Percentiles rank a stretch among this genome's conserved stretches.
phyloP scores from a whole-genome alignment of 2,329 filamentous ascomycete genomes.

The Stromatinia cepivora region DNA sequence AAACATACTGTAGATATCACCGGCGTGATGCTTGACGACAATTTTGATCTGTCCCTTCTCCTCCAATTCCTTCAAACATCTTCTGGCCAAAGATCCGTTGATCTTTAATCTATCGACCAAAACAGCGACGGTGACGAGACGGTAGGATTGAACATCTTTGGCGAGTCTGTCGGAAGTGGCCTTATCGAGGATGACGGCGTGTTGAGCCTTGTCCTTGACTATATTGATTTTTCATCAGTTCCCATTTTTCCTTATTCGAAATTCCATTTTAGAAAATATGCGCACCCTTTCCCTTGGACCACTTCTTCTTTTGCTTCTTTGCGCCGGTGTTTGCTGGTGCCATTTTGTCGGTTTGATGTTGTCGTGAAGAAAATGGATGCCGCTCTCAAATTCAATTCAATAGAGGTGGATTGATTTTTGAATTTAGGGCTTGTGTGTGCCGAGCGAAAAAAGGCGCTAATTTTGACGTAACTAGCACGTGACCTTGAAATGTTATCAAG shows the following conservation, averaged over 20 bases:
- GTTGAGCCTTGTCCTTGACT: constrained; percentile 99
- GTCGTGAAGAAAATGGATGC: constrained; percentile 21
- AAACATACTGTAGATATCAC: constrained; percentile 91
- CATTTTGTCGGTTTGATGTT: constrained; percentile 28
- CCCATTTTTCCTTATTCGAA: not conserved
- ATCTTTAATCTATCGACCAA: constrained; percentile 99
- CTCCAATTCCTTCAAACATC: constrained; percentile 89
- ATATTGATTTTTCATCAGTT: constrained; percentile 40
- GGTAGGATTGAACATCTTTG: constrained; percentile 99
- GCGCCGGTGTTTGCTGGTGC: constrained; percentile 62
- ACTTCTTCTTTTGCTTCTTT: constrained; percentile 82
- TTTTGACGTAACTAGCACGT: not conserved
- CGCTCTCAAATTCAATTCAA: constrained; percentile 18
- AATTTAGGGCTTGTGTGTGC: constrained; percentile 26
- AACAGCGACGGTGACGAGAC: constrained; percentile 96
- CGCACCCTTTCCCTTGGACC: constrained; percentile 57
- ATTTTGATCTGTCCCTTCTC: constrained; percentile 99
- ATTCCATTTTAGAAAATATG: constrained; percentile 28
- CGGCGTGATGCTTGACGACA: constrained; percentile 92
- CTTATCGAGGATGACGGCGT: constrained; percentile 99
- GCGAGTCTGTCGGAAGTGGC: constrained; percentile 94
- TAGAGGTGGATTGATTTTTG: constrained; percentile 22
- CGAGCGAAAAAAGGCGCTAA: constrained; percentile 21
- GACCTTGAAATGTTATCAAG: not conserved
- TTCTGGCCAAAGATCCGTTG: constrained; percentile 94